These are phyloP conservation scores for Salvia hispanica DNA, from an alignment of 257 asterid genomes.

Conservation along the genomic window DNA sequence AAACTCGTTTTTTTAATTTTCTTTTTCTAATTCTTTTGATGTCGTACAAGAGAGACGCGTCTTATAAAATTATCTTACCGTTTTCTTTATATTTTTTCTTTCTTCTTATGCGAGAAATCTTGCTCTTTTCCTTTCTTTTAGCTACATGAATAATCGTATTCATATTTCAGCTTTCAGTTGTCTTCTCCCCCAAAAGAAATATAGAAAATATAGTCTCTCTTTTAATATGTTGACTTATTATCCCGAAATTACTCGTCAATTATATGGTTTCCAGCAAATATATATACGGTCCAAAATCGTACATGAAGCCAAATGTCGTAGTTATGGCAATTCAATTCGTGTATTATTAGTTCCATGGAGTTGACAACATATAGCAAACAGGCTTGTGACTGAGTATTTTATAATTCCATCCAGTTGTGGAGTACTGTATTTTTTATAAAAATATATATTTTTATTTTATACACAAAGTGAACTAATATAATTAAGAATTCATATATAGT, in stretches of 20 bases:
- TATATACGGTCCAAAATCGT: no score
- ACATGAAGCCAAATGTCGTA: slow-evolving; percentile 28
- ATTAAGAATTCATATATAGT: no score
- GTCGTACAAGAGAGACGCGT: no score
- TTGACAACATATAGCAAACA: neutral
- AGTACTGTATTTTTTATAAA: neutral
- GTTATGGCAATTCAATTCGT: neutral
- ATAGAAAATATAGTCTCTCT: neutral
- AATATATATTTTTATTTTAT: neutral
- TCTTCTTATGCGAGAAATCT: no score
- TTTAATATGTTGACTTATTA: neutral
- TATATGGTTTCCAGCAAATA: neutral
- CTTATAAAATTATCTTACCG: no score
- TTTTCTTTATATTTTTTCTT: no score
- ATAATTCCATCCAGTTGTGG: neutral
- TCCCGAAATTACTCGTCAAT: neutral
- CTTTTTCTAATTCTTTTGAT: no score
- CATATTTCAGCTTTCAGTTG: neutral
- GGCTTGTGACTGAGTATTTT: neutral
- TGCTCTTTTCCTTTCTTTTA: no score
- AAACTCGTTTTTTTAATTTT: no score
- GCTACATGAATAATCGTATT: no score
- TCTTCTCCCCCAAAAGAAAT: neutral
- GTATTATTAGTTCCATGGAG: slow-evolving; percentile 5
- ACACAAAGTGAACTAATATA: no score